A percentile compares a stretch with the other conserved stretches of the same genome.
phyloP scores from a whole-genome alignment of 192 early-diverging fungal genomes.

The Ambispora gerdemannii region DNA sequence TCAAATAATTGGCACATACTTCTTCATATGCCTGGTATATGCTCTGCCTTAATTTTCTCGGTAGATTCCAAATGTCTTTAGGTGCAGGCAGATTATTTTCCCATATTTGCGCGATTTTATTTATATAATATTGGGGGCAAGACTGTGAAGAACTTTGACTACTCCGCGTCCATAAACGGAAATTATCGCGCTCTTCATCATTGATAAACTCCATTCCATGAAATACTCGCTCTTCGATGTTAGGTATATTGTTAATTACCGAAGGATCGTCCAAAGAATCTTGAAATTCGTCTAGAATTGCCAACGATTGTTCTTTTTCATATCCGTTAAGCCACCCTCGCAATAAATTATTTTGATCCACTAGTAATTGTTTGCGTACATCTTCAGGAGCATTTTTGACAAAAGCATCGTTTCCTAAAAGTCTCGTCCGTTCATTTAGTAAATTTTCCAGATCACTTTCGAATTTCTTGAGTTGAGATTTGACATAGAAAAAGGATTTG shows the following conservation, averaged over 20 bases:
- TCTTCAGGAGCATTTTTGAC: background rate
- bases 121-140: background rate
- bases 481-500: background rate
- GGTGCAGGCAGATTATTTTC: background rate
- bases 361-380: background rate
- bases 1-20: background rate
- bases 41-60: background rate
- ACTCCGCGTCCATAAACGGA: no score
- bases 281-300: no score
- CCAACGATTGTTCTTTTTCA: no score
- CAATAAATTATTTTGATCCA: background rate
- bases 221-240: no score
- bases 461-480: background rate
- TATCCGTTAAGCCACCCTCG: no score
- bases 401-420: background rate
- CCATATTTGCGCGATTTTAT: background rate
- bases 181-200: no score
- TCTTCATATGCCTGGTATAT: background rate
- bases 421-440: background rate
- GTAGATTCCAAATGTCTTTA: background rate
- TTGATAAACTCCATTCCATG: no score
- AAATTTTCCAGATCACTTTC: background rate
- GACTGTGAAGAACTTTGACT: no score
- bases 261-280: no score
- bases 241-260: no score